Percentiles rank a stretch among this genome's conserved stretches.
phyloP scores from a whole-genome alignment of 2,329 filamentous ascomycete genomes.

The Furcasterigmium sp. region DNA sequence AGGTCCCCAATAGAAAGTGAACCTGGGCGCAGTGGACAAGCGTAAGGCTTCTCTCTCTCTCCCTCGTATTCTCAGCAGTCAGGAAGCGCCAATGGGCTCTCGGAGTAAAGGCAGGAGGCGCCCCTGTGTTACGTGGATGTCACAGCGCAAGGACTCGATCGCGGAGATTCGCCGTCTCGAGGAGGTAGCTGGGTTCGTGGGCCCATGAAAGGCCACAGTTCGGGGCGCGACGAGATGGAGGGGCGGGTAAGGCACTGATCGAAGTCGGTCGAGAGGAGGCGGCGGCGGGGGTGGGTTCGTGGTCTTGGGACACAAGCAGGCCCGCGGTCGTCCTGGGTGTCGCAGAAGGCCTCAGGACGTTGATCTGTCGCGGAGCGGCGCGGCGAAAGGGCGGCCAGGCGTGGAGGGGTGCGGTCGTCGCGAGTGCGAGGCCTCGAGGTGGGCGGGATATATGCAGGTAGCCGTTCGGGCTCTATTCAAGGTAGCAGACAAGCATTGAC shows the following conservation, averaged over 20 bases:
- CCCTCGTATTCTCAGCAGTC: conserved; percentile 27
- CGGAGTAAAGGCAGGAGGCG: conserved; percentile 21
- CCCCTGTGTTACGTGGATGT: conserved; percentile 23
- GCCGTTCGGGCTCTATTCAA: conserved; percentile 9
- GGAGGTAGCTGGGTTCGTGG: conserved; percentile 11
- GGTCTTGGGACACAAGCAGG: neutral
- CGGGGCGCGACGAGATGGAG: conserved; percentile 4
- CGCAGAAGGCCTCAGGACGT: neutral
- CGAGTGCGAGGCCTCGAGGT: conserved; percentile 9
- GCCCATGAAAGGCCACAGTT: conserved; percentile 11
- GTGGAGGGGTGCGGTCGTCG: conserved; percentile 1
- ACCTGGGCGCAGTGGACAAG: no score
- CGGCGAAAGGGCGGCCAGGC: neutral
- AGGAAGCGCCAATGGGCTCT: conserved; percentile 24
- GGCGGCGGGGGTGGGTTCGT: neutral
- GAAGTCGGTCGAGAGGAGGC: neutral
- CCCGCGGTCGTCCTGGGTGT: neutral
- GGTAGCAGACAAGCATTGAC: conserved; percentile 9
- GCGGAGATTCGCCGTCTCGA: conserved; percentile 11
- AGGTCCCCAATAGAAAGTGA: no score
- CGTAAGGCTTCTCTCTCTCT: neutral
- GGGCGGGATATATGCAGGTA: conserved; percentile 10
- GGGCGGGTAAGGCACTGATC: conserved; percentile 6
- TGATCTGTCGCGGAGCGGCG: neutral
- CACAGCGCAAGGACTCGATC: conserved; percentile 12